Evolutionary conservation across 768 basidiomycete species (phyloP), one percentile per base, ranked within the genome.

Genomic region (Suillus spraguei): DNA sequence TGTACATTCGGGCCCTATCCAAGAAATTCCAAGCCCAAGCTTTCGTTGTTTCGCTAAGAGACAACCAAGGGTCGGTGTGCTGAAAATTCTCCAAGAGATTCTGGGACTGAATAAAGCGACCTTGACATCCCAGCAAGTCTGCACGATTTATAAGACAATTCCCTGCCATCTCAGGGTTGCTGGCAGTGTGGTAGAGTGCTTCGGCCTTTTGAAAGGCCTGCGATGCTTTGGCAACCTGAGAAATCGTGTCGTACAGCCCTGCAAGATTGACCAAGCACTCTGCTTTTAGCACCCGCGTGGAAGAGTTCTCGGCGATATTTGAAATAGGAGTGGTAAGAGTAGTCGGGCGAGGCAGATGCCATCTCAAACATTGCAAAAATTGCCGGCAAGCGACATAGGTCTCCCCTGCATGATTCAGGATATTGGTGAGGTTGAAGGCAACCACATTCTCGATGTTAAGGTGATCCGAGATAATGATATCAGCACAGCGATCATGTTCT

Each of bases 401-500:
- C 32, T 35, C 52, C 35, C 13, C 20, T 2, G 52, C 7, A 14
- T 6, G 2, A 32, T 32, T 1, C 3, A 4, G 9, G 17, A 33
- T 10, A 4, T 33, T 10, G 16, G 16, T 35, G 3, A 60, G n/a
- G 36, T 60, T 24, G 38, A n/a, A 46, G 13, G 42, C 42, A 28
- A 60, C 42, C 8, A 60, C 13, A 1, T 22, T 13, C 35, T 60
- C 59, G 6, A 35, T 33, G 41, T 60, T 60, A 0, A 44, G 32
- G 22, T 60, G 28, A n/a, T 60, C 38, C 59, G 20, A 42, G 32
- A 60, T 46, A 41, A 60, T 24, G 22, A 35, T 42, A 44, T 46
- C 28, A 32, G 24, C 44, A 36, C 24, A 13, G 8, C 16, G 17
- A 53, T 53, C 10, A 7, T 11, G 32, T 53, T 20, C 52, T 53